Evolutionary conservation across 176 grass and related monocot genomes (phyloP), one percentile per base, ranked within the genome.

Genomic region (Avena eriantha): DNA sequence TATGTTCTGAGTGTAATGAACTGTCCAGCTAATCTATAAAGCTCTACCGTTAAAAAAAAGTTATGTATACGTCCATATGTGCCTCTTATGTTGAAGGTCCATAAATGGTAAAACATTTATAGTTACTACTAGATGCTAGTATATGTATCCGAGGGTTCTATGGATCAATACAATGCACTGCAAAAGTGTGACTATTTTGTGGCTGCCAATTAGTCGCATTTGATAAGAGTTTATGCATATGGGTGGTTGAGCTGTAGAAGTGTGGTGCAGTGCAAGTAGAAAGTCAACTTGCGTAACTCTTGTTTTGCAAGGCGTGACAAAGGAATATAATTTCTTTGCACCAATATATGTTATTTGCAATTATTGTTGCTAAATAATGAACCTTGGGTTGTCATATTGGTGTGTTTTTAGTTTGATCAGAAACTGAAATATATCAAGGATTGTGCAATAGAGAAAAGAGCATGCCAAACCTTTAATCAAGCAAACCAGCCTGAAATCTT

Each of bases 381-480:
- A 51, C 1, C 46, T 18, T 10, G 3, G 5, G 8, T 73, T 47
- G n/a, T 21, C n/a, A 17, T 15, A 23, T 73, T 4, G 29, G 6
- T 75, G 22, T 50, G 48, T 75, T 48, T 8, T 49, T 75, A 50
- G 13, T 51, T 18, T 36, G 31, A 68, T 3, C 15, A 18, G 1
- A 47, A 47, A 73, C 4, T 14, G 61, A 22, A 60, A 19, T 46
- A 72, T 46, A 72, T 10, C 18, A 5, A 80, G 36, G 3, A 50
- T 23, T 75, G 23, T 75, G 23, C 13, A 75, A 26, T 3, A 29
- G 29, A 29, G 29, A 29, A 29, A 1, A 36, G 68, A 83, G 48
- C 9, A 66, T 56, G 50, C 3, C 88, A 56, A 76, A 91, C 89
- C 80, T 87, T 80, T 87, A 34, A 33, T 79, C 75, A 63, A 91